Base-by-base conservation (phyloP, 1,284 basidiomycete genomes). In the Heterobasidion parviporum region DNA sequence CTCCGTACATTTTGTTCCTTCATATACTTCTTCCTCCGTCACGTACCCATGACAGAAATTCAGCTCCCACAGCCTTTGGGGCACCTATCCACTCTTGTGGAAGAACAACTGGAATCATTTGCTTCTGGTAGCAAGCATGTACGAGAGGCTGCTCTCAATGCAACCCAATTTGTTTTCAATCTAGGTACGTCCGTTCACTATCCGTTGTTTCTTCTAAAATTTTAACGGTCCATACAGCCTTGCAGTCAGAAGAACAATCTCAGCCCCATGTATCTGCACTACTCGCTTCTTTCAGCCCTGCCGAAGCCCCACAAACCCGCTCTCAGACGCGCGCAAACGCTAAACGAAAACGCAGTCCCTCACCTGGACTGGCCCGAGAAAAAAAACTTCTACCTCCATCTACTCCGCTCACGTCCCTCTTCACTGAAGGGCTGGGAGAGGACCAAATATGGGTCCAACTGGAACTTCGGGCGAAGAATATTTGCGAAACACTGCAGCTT, bases 371-470 rank as follows among this genome's bases (percentile, higher is more conserved):
- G 57, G 63, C 66, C 26, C 55, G 65, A 32, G 65, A 62, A 51
- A 72, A 62, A 56, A 54, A 38, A 34, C 67, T 66, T 44, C 63
- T 75, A 16, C 77, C 92, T 52, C 72, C 80, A 47, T 75, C 78
- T 50, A 96, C 94, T 0, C 92, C 93, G 4, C 72, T 98, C 3
- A 72, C 81, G 2, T 81, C 81, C 53, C 80, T 98, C 18, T 88
- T 86, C 58, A 76, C 85, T 10, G 83, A 92, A n/a, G 87, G 81
- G n/a, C 87, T 97, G 82, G 85, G 86, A 62, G 79, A 83, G 20
- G 90, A 92, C 57, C 94, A 97, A 69, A 75, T 98, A 32, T 99
- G 96, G 96, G 85, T 87, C 50, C 96, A 97, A 70, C 70, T 96
- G 53, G 94, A 97, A 66, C 74, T 96, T 51, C 77, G 89, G 50